phyloP scores from a whole-genome alignment of 2,329 filamentous ascomycete genomes.

The Beauveria sp. region DNA sequence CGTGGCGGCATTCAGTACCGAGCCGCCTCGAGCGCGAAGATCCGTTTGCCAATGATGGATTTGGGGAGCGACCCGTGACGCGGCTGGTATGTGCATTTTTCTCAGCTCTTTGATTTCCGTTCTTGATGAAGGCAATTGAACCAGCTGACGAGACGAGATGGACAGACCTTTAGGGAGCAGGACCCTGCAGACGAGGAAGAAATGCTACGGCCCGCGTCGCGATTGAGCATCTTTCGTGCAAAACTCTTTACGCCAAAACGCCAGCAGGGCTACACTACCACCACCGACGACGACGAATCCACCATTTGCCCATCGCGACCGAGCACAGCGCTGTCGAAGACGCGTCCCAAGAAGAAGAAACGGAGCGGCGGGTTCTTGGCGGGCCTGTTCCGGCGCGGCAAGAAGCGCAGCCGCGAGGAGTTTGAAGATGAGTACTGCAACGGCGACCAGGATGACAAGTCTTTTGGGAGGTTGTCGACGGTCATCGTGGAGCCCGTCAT shows the following conservation, averaged over 20 bases:
- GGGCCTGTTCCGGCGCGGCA: background rate
- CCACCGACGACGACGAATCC: constrained; percentile 8
- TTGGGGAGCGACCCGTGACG: constrained; percentile 23
- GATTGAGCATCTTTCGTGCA: background rate
- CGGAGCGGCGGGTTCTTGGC: background rate
- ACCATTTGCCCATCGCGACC: constrained; percentile 20
- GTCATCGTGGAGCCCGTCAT: constrained; percentile 10
- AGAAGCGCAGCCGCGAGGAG: background rate
- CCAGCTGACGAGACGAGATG: background rate
- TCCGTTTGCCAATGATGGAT: constrained; percentile 28
- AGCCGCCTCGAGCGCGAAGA: constrained; percentile 27
- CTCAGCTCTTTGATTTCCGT: background rate
- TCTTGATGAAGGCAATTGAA: too few species aligned
- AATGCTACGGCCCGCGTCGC: background rate
- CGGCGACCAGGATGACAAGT: background rate
- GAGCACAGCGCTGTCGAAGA: background rate
- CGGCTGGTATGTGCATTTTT: constrained; percentile 18
- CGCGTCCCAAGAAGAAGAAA: background rate
- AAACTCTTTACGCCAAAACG: background rate
- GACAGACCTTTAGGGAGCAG: constrained; percentile 19
- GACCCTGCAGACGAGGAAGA: background rate
- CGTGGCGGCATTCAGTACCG: constrained; percentile 28
- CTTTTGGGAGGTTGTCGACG: background rate
- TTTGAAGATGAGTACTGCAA: background rate
- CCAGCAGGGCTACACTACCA: background rate